Evolutionary conservation across 306 rosid genomes (phyloP), one percentile per base, ranked within the genome.

Genomic region (Glycyrrhiza uralensis): DNA sequence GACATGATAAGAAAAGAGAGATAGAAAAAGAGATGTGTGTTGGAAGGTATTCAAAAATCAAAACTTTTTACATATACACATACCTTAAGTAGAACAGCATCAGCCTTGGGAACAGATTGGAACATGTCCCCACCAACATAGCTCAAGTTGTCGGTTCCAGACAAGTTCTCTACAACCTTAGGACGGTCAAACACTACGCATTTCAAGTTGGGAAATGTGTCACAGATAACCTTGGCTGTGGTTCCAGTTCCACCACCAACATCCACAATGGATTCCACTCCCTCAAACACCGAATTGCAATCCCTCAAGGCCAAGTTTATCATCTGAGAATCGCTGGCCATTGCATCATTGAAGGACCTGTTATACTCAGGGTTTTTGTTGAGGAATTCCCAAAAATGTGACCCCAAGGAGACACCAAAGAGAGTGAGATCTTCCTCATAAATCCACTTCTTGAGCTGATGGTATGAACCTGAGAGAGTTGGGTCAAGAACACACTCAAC

Each of bases 251-350:
- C 81, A n/a, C 77, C 81, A 8, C 81, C 81, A 3, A 77, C 77
- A 50, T 78, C 82, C 9, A 78, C 82, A 11, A 78, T 23, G 1
- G 84, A 61, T 13, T 75, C 74, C 26, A 82, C 8, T 1, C 84
- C 86, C 38, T 82, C 79, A 32, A 84, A 84, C 20, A 76, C 74
- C 1, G 8, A 55, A 33, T 68, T 57, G 64, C 73, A 80, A 3
- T 84, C 81, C 46, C 15, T 67, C 2, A 87, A 22, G 0, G 67
- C 87, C 77, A 80, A 36, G 44, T 77, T 74, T 33, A 71, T 28
- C 76, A 82, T 66, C 8, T 45, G 44, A 5, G 91, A 84, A 79
- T 82, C 85, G 66, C 83, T 59, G 0, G 82, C 80, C 87, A 84
- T 82, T 7, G 66, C 82, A 4, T 79, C 68, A 17, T 80, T 77